Evolutionary conservation across 805 yeast genomes (phyloP).

Genomic region (Wickerhamiella shivajii): DNA sequence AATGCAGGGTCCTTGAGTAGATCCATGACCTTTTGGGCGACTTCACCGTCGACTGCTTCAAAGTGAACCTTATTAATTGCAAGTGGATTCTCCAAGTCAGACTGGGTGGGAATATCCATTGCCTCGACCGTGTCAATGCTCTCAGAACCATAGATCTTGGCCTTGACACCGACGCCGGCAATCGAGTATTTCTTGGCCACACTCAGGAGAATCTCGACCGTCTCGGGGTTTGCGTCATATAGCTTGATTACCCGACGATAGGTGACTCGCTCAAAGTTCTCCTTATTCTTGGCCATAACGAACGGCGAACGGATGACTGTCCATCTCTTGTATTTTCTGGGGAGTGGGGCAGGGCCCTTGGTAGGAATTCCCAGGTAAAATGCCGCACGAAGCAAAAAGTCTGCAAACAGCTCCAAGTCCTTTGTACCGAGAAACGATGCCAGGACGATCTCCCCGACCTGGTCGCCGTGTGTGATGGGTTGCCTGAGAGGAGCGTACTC

Average conservation of each 20-base stretch:
- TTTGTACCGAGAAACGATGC: slow-evolving; percentile 51
- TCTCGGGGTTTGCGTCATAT: slow-evolving; percentile 76
- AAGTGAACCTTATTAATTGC: slow-evolving; percentile 20
- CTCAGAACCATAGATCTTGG: slow-evolving; percentile 45
- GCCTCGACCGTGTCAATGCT: slow-evolving; percentile 28
- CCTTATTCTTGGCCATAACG: slow-evolving; percentile 86
- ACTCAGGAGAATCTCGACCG: slow-evolving; percentile 67
- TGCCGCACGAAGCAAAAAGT: slow-evolving; percentile 82
- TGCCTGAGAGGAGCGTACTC: slow-evolving; percentile 68
- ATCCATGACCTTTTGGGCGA: slow-evolving; percentile 54
- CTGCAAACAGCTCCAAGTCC: slow-evolving; percentile 60
- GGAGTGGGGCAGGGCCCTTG: slow-evolving; percentile 53
- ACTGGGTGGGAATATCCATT: slow-evolving; percentile 16
- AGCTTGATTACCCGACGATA: slow-evolving; percentile 58
- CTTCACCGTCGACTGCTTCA: slow-evolving; percentile 30
- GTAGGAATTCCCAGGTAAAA: slow-evolving; percentile 81
- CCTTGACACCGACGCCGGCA: slow-evolving; percentile 74
- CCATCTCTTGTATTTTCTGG: slow-evolving; percentile 70
- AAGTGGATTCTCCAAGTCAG: slow-evolving; percentile 16
- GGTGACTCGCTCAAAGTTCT: slow-evolving; percentile 83
- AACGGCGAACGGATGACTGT: slow-evolving; percentile 89
- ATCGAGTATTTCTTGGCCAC: slow-evolving; percentile 62
- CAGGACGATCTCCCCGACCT: slow-evolving; percentile 63
- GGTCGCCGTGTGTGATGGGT: slow-evolving; percentile 51
- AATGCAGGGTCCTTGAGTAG: slow-evolving; percentile 59